Evolutionary conservation across 768 basidiomycete genomes (phyloP).

Genomic region (Termitomyces sp.): DNA sequence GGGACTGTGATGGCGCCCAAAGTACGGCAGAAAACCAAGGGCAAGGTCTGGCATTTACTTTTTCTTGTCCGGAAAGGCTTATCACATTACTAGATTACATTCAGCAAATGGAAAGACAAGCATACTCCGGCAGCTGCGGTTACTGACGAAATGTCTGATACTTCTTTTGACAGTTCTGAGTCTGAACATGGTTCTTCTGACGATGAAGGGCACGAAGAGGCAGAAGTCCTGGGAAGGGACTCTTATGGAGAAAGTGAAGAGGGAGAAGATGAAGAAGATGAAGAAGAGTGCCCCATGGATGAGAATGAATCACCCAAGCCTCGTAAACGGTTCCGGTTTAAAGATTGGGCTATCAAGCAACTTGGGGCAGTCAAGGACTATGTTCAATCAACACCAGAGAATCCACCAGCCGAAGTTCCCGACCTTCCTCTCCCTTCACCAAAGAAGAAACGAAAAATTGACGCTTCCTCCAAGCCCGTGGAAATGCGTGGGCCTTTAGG

Average conservation of each 20-base stretch:
- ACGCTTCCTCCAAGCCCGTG: conserved; percentile 18
- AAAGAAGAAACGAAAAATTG: conserved; percentile 45
- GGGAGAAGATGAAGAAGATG: conserved; percentile 17
- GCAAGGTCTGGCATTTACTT: conserved; percentile 30
- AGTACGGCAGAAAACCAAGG: conserved; percentile 36
- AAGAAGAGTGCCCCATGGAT: conserved; percentile 10
- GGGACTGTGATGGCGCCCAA: conserved; percentile 52
- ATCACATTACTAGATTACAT: conserved; percentile 23
- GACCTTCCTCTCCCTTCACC: conserved; percentile 22
- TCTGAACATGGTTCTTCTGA: conserved; percentile 51
- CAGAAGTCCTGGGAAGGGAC: conserved; percentile 3
- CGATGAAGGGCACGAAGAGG: conserved; percentile 10
- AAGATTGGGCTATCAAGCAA: conserved; percentile 85
- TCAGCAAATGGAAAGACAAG: conserved; percentile 45
- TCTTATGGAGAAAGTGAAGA: not conserved
- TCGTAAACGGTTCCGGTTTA: conserved; percentile 59
- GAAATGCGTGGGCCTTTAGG: conserved; percentile 79
- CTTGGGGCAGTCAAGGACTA: conserved; percentile 44
- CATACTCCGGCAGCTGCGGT: conserved; percentile 16
- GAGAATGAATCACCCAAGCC: conserved; percentile 18
- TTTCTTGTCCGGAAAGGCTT: not conserved
- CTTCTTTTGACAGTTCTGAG: conserved; percentile 75
- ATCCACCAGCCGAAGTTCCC: conserved; percentile 5
- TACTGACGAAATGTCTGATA: conserved; percentile 44
- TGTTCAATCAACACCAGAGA: conserved; percentile 14